Evolutionary conservation across 768 basidiomycete species (phyloP).

Genomic region (Holtermannia corniformis): DNA sequence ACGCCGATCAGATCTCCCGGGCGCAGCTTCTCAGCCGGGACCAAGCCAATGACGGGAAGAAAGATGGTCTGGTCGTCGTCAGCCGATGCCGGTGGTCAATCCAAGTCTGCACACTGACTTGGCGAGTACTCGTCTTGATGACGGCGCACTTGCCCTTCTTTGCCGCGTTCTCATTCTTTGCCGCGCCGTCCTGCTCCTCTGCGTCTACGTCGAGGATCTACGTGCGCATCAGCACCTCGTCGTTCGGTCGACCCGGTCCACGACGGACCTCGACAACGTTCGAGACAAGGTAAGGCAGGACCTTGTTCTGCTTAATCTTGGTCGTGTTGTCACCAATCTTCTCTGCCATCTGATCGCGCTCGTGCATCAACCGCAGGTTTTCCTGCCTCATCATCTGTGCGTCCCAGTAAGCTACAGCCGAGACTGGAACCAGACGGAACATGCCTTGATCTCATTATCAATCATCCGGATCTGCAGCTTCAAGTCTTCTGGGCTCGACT

Average conservation of each 20-base stretch:
- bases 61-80: slow-evolving; percentile 62
- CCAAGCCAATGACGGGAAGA: slow-evolving; percentile 93
- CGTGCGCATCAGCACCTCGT: not conserved
- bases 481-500: slow-evolving; percentile 66
- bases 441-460: slow-evolving; percentile 91
- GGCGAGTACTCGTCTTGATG: slow-evolving; percentile 96
- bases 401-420: not conserved
- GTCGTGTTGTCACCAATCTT: slow-evolving; percentile 96
- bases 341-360: slow-evolving; percentile 93
- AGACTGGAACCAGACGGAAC: slow-evolving; percentile 13
- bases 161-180: slow-evolving; percentile 88
- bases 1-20: slow-evolving; percentile 95
- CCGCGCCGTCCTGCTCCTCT: slow-evolving; percentile 89
- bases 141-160: slow-evolving; percentile 97
- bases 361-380: slow-evolving; percentile 79
- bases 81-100: not conserved
- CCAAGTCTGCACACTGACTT: slow-evolving; percentile 42
- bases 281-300: slow-evolving; percentile 91
- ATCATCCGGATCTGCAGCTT: slow-evolving; percentile 80
- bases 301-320: slow-evolving; percentile 99
- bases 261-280: slow-evolving; percentile 85
- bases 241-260: not conserved
- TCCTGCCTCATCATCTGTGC: slow-evolving; percentile 91
- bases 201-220: slow-evolving; percentile 92
- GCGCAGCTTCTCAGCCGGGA: slow-evolving; percentile 77